Evolutionary conservation across 495 filamentous ascomycete species (phyloP).

Genomic region (Aspergillus diversus): DNA sequence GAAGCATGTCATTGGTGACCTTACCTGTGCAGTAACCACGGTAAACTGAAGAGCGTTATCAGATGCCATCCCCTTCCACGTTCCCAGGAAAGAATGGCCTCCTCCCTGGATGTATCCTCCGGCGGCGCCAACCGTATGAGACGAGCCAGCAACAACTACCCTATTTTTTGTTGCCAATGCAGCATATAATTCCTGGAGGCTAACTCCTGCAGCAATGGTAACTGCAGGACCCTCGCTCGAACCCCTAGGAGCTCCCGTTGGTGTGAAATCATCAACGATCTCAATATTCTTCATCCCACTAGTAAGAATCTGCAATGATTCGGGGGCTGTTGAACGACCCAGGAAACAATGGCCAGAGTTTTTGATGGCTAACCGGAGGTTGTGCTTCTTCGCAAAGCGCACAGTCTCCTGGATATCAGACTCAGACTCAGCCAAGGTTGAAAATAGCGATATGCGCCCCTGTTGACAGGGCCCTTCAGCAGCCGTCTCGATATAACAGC

Average conservation of each 20-base stretch:
- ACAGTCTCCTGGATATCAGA: slow-evolving; percentile 43
- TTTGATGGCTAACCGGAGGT: slow-evolving; percentile 50
- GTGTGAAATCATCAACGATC: slow-evolving; percentile 34
- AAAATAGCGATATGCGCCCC: slow-evolving; percentile 45
- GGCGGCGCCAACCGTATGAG: slow-evolving; percentile 32
- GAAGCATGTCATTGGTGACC: slow-evolving; percentile 11
- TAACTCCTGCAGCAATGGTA: slow-evolving; percentile 58
- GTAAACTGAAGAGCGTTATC: slow-evolving; percentile 45
- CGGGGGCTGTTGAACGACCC: slow-evolving; percentile 55
- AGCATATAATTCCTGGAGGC: slow-evolving; percentile 49
- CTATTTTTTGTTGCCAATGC: slow-evolving; percentile 32
- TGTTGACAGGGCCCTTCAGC: slow-evolving; percentile 26
- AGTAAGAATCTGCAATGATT: slow-evolving; percentile 58
- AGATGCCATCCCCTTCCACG: slow-evolving; percentile 39
- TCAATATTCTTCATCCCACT: slow-evolving; percentile 50
- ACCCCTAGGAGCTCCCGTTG: slow-evolving; percentile 19
- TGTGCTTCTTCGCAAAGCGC: slow-evolving; percentile 28
- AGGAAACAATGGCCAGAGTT: slow-evolving; percentile 61
- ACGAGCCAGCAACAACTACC: slow-evolving; percentile 22
- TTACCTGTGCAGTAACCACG: slow-evolving; percentile 43
- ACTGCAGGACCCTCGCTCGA: slow-evolving; percentile 45
- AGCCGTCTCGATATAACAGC: slow-evolving; percentile 55
- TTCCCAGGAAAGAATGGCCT: slow-evolving; percentile 53
- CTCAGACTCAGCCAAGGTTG: slow-evolving; percentile 33
- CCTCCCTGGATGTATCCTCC: slow-evolving; percentile 62